A percentile compares a stretch with the other conserved stretches of the same genome.
Evolutionary conservation across 768 basidiomycete species (phyloP).

Genomic region (Cytidiella melzeri): DNA sequence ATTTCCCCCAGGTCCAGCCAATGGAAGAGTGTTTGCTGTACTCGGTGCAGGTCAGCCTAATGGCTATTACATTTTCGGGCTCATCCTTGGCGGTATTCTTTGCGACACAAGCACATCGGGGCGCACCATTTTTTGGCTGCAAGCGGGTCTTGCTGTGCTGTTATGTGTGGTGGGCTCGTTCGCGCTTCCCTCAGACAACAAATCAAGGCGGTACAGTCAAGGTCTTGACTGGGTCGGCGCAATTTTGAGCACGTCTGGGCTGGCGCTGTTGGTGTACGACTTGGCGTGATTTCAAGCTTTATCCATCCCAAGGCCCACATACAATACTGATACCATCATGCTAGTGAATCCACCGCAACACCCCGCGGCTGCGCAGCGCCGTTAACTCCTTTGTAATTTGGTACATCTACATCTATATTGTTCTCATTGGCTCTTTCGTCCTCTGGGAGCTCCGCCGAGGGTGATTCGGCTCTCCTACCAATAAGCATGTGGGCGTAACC

Average conservation of each 20-base stretch:
- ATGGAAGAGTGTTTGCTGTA: slow-evolving; percentile 29
- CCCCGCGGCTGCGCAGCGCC: slow-evolving; percentile 28
- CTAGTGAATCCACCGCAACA: slow-evolving; percentile 23
- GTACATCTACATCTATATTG: slow-evolving; percentile 23
- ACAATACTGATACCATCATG: too few relatives aligned
- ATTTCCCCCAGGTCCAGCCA: slow-evolving; percentile 25
- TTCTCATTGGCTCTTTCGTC: slow-evolving; percentile 25
- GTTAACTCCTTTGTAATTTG: slow-evolving; percentile 26
- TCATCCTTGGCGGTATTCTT: slow-evolving; percentile 29
- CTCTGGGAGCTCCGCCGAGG: slow-evolving; percentile 21
- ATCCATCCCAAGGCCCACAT: too few relatives aligned
- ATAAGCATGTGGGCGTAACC: slow-evolving; percentile 28
- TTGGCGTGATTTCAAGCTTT: slow-evolving; percentile 24
- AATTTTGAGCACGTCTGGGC: slow-evolving; percentile 25
- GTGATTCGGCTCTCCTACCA: slow-evolving; percentile 26
- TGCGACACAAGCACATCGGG: slow-evolving; percentile 26
- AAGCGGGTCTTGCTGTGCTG: slow-evolving; percentile 25
- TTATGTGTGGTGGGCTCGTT: slow-evolving; percentile 23
- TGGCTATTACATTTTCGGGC: slow-evolving; percentile 28
- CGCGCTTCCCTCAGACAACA: slow-evolving; percentile 16
- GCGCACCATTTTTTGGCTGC: slow-evolving; percentile 30
- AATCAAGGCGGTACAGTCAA: slow-evolving; percentile 23
- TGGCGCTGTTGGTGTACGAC: slow-evolving; percentile 30
- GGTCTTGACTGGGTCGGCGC: slow-evolving; percentile 33
- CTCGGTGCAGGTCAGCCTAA: slow-evolving; percentile 30